Evolutionary conservation across 2,329 filamentous ascomycete species (phyloP), one percentile per base, ranked within the genome.

Genomic region (Colletotrichum viniferum): DNA sequence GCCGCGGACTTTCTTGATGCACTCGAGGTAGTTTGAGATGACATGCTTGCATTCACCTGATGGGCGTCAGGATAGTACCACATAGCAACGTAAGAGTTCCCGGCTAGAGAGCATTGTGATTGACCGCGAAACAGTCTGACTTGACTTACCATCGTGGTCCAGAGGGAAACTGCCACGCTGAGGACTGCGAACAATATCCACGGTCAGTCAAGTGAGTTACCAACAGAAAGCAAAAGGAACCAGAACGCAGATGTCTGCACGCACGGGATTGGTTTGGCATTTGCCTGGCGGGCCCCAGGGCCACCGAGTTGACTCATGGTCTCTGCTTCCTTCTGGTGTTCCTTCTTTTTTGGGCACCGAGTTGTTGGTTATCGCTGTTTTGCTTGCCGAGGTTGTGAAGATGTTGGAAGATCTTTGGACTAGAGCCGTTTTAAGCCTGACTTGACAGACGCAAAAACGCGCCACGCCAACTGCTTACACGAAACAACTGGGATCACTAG

Each of bases 161-260:
- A 98, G 92, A n/a, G 96, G 96, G 82, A 98, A 98, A 80, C 95
- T 97, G 71, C 96, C 96, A 80, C 96, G 93, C 84, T 98, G 94
- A 7, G 96, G 96, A 73, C 95, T 97, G 67, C 34, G 32, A 67
- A 43, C 60, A 18, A 76, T 16, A 67, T 48, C 62, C 24, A 55
- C 26, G 34, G 30, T 65, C 43, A 63, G 34, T 34, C 13, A 16
- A 60, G 14, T n/a, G 26, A 36, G 58, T 24, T 32, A 18, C 43
- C 32, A 8, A 58, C 12, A n/a, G 62, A 21, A 55, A 18, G 21
- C 48, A 73, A 55, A 30, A 70, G 38, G 38, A 48, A n/a, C 18
- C 9, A n/a, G 38, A 26, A 13, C 34, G 69, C 21, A 10, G 48
- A n/a, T 28, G 14, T 28, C 62, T 21, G 55, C 43, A 88, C 92